phyloP scores from a whole-genome alignment of 2,329 filamentous ascomycete species.

The Talaromyces atroroseus region DNA sequence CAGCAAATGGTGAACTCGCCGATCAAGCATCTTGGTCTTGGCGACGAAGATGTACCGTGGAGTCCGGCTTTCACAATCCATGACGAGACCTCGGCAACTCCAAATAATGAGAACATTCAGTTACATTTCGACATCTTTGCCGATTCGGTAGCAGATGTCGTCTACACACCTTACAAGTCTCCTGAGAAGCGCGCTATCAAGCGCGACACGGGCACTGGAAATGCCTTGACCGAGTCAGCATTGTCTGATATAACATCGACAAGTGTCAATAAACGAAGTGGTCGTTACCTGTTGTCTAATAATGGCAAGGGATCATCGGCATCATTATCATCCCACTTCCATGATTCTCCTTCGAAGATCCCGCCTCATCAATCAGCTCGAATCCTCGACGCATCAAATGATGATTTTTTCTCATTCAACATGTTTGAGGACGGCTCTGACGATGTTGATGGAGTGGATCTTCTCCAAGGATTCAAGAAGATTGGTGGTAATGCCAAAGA shows the following conservation, averaged over 20 bases:
- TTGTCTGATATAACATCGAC: conserved; percentile 43
- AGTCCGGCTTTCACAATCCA: conserved; percentile 49
- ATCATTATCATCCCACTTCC: conserved; percentile 21
- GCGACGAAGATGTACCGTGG: conserved; percentile 39
- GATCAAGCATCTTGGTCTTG: conserved; percentile 42
- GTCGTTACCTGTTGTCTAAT: conserved; percentile 30
- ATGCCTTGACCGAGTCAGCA: conserved; percentile 22
- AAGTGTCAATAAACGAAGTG: conserved; percentile 31
- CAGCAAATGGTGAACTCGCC: conserved; percentile 76
- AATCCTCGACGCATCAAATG: conserved; percentile 33
- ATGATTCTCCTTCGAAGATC: conserved; percentile 37
- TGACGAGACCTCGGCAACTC: conserved; percentile 38
- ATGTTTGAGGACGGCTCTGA: conserved; percentile 41
- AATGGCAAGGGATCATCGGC: conserved; percentile 23
- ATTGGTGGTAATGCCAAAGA: conserved; percentile 33
- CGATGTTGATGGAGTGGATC: conserved; percentile 42
- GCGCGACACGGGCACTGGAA: conserved; percentile 39
- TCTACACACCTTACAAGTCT: conserved; percentile 43
- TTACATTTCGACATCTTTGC: conserved; percentile 54
- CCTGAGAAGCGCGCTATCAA: conserved; percentile 52
- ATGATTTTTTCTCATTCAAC: conserved; percentile 45
- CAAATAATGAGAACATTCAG: conserved; percentile 36
- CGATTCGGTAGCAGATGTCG: conserved; percentile 34
- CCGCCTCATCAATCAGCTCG: conserved; percentile 23
- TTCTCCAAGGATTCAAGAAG: conserved; percentile 45